phyloP scores from a whole-genome alignment of 257 asterid genomes.

The Prunella vulgaris region DNA sequence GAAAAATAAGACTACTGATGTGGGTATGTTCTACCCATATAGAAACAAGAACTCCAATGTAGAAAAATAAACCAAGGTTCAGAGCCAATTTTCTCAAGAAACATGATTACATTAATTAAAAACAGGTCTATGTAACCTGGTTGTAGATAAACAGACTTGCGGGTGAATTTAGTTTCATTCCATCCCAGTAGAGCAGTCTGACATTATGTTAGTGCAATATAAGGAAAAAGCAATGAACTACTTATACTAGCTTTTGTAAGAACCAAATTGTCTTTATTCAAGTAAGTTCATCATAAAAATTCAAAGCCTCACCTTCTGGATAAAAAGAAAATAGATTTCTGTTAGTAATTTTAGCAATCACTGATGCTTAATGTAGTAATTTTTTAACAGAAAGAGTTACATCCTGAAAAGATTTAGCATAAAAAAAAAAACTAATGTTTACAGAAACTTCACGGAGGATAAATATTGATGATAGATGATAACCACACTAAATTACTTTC shows the following conservation, averaged over 20 bases:
- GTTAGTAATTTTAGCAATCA: not conserved
- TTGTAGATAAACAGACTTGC: not conserved
- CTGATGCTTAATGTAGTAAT: not conserved
- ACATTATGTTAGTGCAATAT: not conserved
- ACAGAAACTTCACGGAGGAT: not conserved
- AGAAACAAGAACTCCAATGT: not conserved
- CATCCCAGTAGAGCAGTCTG: conserved; percentile 1
- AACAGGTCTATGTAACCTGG: not conserved
- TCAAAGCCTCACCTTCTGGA: not conserved
- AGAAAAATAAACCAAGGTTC: conserved; percentile 11
- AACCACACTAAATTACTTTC: conserved; percentile 11
- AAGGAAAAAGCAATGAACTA: not conserved
- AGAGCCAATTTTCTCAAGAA: conserved; percentile 13
- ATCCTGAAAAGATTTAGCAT: not conserved
- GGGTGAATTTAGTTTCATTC: conserved; percentile 4
- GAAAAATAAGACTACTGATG: conserved; percentile 8
- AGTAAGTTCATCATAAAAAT: not conserved
- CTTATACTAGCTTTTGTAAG: not conserved
- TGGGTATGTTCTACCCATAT: conserved; percentile 10
- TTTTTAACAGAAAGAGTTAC: not conserved
- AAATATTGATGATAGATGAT: not conserved
- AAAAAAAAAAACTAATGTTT: not conserved
- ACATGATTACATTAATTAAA: not conserved
- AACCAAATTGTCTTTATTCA: not conserved
- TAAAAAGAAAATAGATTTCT: not conserved